Base-by-base conservation (phyloP, 2,329 filamentous ascomycete genomes). In the Apiospora marii region DNA sequence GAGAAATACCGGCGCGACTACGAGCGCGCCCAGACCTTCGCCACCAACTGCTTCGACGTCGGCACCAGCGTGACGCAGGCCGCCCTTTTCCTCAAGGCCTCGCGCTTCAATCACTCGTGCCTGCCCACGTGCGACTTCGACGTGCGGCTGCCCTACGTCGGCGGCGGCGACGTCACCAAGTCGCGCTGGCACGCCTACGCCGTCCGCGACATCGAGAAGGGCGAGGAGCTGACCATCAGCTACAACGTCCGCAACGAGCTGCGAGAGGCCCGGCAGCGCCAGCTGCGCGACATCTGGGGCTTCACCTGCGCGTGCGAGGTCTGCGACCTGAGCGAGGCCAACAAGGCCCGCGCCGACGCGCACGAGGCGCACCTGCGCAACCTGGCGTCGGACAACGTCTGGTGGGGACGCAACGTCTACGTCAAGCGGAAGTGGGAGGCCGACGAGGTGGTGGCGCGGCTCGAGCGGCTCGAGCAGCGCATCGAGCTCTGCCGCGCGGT, bases 81-180 rank as follows among this genome's bases (percentile, higher is more conserved):
- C 16, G n/a, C n/a, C 16, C 41, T 68, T 5, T 68, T 68, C 43
- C 12, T 46, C 12, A 2, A 68, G 6, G 67, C 41, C 3, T 46
- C 67, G 30, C 67, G 67, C 12, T 68, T 68, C 67, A 68, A 68
- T 24, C 67, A 68, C 13, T 27, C 67, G 7, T 68, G 67, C 19
- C 12, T 19, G 67, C 67, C 67, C 22, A 12, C 16, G 67, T 27
- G 37, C 14, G 41, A 48, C n/a, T 68, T 22, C 41, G 43, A 46
- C 44, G 30, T 46, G 19, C 14, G 5, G 27, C 51, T 14, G 30
- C 30, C 30, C 34, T 10, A 13, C 49, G 4, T 3, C 4, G 12
- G 27, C 14, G n/a, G 16, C 4, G n/a, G 7, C 13, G n/a, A 44
- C 10, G n/a, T 7, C 16, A 5, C n/a, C 13, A 12, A 37, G 16